Evolutionary conservation across 164 flowering plant genomes (phyloP), one percentile per base, ranked within the genome.

Genomic region (Aristolochia fimbriata): DNA sequence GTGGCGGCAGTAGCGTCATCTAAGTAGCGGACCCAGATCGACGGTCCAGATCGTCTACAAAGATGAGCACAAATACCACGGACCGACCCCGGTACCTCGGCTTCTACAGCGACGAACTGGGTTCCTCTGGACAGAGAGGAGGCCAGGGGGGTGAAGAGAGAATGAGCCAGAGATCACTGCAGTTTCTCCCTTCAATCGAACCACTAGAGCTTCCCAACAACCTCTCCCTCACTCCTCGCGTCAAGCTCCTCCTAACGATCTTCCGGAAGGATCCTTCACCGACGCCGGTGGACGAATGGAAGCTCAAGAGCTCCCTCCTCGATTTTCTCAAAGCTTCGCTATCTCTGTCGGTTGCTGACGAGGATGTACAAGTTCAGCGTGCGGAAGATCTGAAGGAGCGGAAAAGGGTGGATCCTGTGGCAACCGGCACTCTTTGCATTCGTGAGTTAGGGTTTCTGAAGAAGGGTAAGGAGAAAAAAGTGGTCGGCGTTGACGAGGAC

Each of bases 391-490:
- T 82, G 62, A 84, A 81, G 76, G 87, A 89, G 69, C 84, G 96
- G 47, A 89, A 85, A 74, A 86, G 96, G 55, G 84, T 82, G 10
- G 96, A 89, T 19, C 86, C 98, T 3, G 78, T 92, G 9, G 96
- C 90, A 0, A 69, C 69, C 19, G 96, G 96, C 12, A 56, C 70
- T 24, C 77, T 92, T 14, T 71, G 73, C 65, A 54, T 92, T 12
- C 70, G 87, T 7, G 96, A 91, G 63, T 73, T 91, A 19, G 85
- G 79, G 67, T 87, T 87, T 70, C 66, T 91, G 51, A 51, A 10
- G 37, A 30, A 60, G 17, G 59, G 37, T 10, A 67, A 53, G 21
- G 71, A 59, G 55, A 54, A 56, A 9, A 46, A 33, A 17, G 58
- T 15, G 1, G 65, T 48, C n/a, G 68, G 55, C 13, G 71, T 21